Base-by-base conservation (phyloP, 1,139 yeast species). In the Lodderomyces theae region DNA sequence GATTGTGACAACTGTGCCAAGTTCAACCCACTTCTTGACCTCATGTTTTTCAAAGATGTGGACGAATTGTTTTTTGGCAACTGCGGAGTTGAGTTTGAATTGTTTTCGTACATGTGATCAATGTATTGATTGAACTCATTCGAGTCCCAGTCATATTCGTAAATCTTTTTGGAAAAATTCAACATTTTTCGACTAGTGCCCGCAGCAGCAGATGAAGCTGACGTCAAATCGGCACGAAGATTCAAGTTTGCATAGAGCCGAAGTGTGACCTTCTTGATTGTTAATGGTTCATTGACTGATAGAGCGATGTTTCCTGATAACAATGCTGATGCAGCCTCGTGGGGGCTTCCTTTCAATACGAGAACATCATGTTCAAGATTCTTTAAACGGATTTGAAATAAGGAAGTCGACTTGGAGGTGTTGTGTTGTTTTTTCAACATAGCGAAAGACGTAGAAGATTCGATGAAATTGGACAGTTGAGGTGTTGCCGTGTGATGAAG, bases 311-410 rank as follows among this genome's bases (percentile, higher is more conserved):
- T 79, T 5, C 98, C 98, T 1, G 83, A 67, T 28, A 92, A 60
- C 11, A 85, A 64, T 1, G 80, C 86, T 1, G 96, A 83, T 0
- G 88, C 75, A 0, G 97, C 96, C 42, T 83, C 92, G 35, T 76
- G 74, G 2, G 85, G 79, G 2, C 79, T 54, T 1, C 98, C 98
- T 52, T 90, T 83, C 29, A 92, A 61, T 4, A 92, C 79, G 15
- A 92, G 64, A 6, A 89, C 94, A 56, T 89, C 95, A 49, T 82
- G 84, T 37, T 86, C 94, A 11, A 76, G 65, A 35, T 86, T 79
- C 41, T 77, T 74, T 35, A 83, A 62, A 41, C 89, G 65, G 47
- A 83, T 79, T 44, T 80, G 86, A 53, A 81, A 78, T 31, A 80
- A 61, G 2, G 83, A 66, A 1, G 82, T 53, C 35, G 54, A 60